Evolutionary conservation across 768 basidiomycete species (phyloP).

Genomic region (Clitopilus hobsonii): DNA sequence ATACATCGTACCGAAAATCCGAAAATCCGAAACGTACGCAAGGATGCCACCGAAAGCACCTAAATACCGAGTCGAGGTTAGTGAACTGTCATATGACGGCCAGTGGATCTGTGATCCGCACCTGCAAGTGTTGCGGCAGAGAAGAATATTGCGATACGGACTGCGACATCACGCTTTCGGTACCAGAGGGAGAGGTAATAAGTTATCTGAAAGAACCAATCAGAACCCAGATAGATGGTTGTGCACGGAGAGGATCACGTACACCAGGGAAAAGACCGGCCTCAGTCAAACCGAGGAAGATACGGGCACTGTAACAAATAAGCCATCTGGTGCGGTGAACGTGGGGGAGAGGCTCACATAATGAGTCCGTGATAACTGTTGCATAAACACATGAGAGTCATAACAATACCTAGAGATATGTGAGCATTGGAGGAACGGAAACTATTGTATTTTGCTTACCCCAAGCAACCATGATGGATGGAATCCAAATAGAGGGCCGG

Average conservation of each 20-base stretch:
- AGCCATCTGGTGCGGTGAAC: not conserved
- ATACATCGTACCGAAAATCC: not conserved
- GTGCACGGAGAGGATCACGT: conserved; percentile 5
- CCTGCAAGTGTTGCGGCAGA: conserved; percentile 55
- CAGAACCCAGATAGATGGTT: not conserved
- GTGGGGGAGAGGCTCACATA: conserved; percentile 12
- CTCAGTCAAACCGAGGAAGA: conserved; percentile 37
- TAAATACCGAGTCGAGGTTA: conserved; percentile 14
- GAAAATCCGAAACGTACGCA: conserved; percentile 38
- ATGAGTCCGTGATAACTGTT: conserved; percentile 25
- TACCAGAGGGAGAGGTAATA: conserved; percentile 59
- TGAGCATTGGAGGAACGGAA: not conserved
- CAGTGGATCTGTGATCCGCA: not conserved
- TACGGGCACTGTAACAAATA: conserved; percentile 21
- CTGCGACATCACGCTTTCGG: conserved; percentile 50
- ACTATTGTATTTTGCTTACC: conserved; percentile 10
- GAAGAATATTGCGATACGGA: conserved; percentile 60
- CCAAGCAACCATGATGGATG: conserved; percentile 29
- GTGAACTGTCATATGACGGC: not conserved
- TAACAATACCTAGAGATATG: conserved; percentile 15
- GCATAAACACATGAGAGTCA: conserved; percentile 29
- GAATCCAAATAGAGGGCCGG: conserved; percentile 27
- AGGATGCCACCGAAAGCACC: conserved; percentile 45
- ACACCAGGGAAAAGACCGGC: conserved; percentile 35
- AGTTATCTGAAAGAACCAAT: conserved; percentile 21